Evolutionary conservation across 345 rosid genomes (phyloP).

Genomic region (Populus euphratica): DNA sequence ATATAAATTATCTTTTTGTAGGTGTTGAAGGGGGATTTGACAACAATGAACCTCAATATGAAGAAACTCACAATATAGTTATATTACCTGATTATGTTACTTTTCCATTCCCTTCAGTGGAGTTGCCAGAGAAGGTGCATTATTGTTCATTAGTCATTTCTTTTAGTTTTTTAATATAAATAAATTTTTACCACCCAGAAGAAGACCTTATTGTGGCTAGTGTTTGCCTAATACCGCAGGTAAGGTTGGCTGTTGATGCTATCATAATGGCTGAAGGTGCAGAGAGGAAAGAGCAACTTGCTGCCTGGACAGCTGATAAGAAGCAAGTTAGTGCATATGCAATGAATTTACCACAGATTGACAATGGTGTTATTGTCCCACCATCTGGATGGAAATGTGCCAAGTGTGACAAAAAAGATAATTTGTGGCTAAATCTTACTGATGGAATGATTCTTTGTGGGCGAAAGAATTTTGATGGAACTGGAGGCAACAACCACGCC

Average conservation of each 20-base stretch:
- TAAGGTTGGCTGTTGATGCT: conserved; percentile 87
- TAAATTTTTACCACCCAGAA: not conserved
- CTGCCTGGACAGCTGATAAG: conserved; percentile 92
- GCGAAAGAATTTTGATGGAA: conserved; percentile 94
- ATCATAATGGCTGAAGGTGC: conserved; percentile 77
- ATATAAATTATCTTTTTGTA: conserved; percentile 22
- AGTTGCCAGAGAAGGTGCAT: conserved; percentile 94
- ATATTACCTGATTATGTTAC: conserved; percentile 70
- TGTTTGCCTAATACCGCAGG: conserved; percentile 39
- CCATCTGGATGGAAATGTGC: conserved; percentile 91
- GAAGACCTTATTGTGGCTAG: not conserved
- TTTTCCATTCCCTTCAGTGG: conserved; percentile 84
- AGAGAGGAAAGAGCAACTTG: conserved; percentile 80
- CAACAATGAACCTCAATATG: conserved; percentile 77
- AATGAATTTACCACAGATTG: conserved; percentile 66
- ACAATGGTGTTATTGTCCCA: conserved; percentile 67
- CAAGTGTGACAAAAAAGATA: conserved; percentile 86
- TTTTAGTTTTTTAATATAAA: not conserved
- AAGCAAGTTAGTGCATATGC: conserved; percentile 81
- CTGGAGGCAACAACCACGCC: conserved; percentile 97
- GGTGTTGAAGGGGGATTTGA: conserved; percentile 97
- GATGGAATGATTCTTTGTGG: conserved; percentile 99
- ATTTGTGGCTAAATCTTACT: conserved; percentile 94
- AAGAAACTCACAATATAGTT: conserved; percentile 62
- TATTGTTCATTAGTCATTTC: not conserved